Conservation (phyloP, 2,329 filamentous ascomycete genomes). For the Didymella exigua region DNA sequence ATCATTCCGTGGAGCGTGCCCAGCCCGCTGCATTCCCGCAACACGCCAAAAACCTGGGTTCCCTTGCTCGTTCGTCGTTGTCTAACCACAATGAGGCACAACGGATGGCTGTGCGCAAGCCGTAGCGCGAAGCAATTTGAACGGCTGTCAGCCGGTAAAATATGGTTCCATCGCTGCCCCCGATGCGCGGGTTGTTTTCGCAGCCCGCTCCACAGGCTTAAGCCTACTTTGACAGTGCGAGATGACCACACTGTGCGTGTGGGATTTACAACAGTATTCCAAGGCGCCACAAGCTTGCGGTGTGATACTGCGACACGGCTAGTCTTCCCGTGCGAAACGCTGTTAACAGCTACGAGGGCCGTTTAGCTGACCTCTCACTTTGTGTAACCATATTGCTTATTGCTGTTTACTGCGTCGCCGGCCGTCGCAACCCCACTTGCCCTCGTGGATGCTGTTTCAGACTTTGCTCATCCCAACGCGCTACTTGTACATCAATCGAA, state of each 20-base stretch:
- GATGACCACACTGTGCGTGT: conserved; percentile 10
- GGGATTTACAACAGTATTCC: conserved; percentile 12
- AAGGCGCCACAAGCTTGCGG: conserved; percentile 14
- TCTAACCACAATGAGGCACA: conserved; percentile 15
- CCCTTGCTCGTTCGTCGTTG: conserved; percentile 15
- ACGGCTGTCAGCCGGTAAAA: conserved; percentile 10
- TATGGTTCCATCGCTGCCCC: conserved; percentile 16
- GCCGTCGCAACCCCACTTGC: conserved; percentile 12
- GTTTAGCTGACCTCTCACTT: conserved; percentile 7
- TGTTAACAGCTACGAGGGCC: conserved; percentile 15
- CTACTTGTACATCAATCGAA: conserved; percentile 10
- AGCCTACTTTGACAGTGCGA: conserved; percentile 16
- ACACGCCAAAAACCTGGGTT: conserved; percentile 1
- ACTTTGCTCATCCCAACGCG: conserved; percentile 14
- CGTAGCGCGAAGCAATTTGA: conserved; percentile 15
- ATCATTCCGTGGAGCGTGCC: conserved; percentile 9
- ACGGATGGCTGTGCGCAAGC: conserved; percentile 16
- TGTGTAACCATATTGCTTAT: conserved; percentile 20
- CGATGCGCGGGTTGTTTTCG: conserved; percentile 16
- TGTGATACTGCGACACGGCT: conserved; percentile 11
- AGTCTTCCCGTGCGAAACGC: conserved; percentile 12
- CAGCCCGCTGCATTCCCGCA: conserved; percentile 8
- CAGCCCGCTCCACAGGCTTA: conserved; percentile 15
- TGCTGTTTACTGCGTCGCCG: conserved; percentile 13
- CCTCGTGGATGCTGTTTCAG: conserved; percentile 13